Percentiles rank a stretch among this genome's conserved stretches.
These are phyloP conservation scores for Paxillus rubicundulus DNA, from an alignment of 768 basidiomycete genomes.

Conservation along the genomic window DNA sequence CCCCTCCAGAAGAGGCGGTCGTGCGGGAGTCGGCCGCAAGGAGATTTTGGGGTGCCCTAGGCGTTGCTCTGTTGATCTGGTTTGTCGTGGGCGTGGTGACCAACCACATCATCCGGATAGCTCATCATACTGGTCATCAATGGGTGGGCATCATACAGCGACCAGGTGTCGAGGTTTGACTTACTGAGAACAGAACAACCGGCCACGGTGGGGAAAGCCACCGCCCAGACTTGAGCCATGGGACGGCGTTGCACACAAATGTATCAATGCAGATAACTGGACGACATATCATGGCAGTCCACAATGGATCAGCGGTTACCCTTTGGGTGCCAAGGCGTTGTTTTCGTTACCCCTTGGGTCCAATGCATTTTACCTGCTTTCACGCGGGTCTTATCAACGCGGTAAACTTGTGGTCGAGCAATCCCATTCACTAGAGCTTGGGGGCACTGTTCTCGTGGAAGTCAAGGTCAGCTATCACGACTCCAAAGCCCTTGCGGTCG, in stretches of 20 bases:
- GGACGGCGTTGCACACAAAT: constrained; percentile 4
- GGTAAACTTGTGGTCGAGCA: constrained; percentile 15
- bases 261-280: constrained; percentile 3
- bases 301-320: not conserved
- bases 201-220: not conserved
- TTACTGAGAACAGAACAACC: not conserved
- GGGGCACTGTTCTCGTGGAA: constrained; percentile 16
- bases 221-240: not conserved
- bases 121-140: not conserved
- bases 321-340: constrained; percentile 4
- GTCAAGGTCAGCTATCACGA: constrained; percentile 2
- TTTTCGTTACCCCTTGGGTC: constrained; percentile 15
- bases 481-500: constrained; percentile 3
- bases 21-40: constrained; percentile 1
- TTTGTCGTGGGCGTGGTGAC: constrained; percentile 5
- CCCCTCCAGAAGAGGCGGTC: not conserved
- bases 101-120: not conserved
- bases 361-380: constrained; percentile 18
- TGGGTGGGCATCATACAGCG: not conserved
- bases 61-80: constrained; percentile 25
- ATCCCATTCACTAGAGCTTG: constrained; percentile 7
- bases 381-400: constrained; percentile 16
- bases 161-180: not conserved
- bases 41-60: constrained; percentile 28
- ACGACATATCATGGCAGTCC: not conserved